Evolutionary conservation across 2,329 filamentous ascomycete genomes (phyloP).

Genomic region (Claviceps arundinis): DNA sequence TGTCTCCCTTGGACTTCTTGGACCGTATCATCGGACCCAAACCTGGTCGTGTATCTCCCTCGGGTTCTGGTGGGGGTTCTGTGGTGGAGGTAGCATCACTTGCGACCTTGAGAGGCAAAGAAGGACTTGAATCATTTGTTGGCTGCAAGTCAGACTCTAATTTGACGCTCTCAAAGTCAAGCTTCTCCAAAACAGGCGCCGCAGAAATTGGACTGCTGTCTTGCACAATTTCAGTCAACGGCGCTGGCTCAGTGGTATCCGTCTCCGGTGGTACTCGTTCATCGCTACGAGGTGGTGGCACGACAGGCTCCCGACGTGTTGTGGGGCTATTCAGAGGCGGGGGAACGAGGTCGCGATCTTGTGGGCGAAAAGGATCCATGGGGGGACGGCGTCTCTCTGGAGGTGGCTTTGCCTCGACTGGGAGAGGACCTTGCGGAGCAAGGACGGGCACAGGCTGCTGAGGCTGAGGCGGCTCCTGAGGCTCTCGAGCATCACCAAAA

Average conservation of each 20-base stretch:
- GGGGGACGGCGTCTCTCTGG: conserved; percentile 54
- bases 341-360: conserved; percentile 42
- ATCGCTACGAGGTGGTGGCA: conserved; percentile 38
- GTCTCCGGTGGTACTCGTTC: conserved; percentile 35
- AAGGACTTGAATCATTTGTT: conserved; percentile 10
- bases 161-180: conserved; percentile 5
- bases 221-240: conserved; percentile 7
- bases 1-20: conserved; percentile 57
- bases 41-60: conserved; percentile 49
- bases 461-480: conserved; percentile 8
- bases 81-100: conserved; percentile 13
- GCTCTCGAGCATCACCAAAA: conserved; percentile 16
- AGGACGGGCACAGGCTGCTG: conserved; percentile 5
- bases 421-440: not conserved
- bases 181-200: conserved; percentile 8
- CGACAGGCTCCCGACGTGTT: conserved; percentile 29
- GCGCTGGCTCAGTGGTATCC: conserved; percentile 16
- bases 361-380: conserved; percentile 46
- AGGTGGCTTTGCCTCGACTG: conserved; percentile 29
- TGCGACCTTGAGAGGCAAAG: conserved; percentile 14
- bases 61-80: conserved; percentile 11
- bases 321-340: conserved; percentile 42
- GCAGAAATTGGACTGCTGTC: conserved; percentile 15
- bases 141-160: conserved; percentile 2
- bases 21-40: conserved; percentile 85